A percentile compares a stretch with the other conserved stretches of the same genome.
Conservation (phyloP, 148 eudicot species). For the Agrostemma githago region DNA sequence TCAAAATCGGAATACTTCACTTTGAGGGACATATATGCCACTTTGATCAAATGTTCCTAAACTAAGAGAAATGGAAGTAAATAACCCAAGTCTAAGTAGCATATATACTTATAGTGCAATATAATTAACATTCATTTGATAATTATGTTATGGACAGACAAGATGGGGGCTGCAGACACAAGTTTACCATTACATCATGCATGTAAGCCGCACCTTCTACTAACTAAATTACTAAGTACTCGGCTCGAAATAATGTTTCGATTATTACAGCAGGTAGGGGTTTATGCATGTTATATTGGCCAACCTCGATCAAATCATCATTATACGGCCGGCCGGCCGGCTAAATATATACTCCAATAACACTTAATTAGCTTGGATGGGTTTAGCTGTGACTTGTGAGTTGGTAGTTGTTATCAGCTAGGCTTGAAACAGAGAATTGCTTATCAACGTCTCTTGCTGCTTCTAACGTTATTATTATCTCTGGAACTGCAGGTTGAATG, state of each 20-base stretch:
- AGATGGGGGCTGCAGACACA: not conserved
- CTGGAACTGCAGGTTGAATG: slow-evolving; percentile 30
- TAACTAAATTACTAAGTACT: not conserved
- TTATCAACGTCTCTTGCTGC: slow-evolving; percentile 22
- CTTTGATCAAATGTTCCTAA: slow-evolving; percentile 68
- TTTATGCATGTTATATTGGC: not conserved
- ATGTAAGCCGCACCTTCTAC: not conserved
- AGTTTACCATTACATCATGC: not conserved
- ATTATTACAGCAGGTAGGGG: not conserved
- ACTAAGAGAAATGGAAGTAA: slow-evolving; percentile 21
- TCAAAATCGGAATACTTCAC: not conserved
- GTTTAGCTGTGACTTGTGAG: too few relatives aligned
- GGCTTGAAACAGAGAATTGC: slow-evolving; percentile 33
- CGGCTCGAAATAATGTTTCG: not conserved
- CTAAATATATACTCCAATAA: too few relatives aligned
- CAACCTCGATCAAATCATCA: not conserved
- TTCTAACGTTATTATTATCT: not conserved
- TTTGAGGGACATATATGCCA: slow-evolving; percentile 78
- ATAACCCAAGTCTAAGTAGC: not conserved
- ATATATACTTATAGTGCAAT: not conserved
- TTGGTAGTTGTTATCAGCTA: slow-evolving; percentile 13
- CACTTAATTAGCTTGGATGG: not conserved
- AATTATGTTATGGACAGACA: not conserved
- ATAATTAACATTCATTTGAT: not conserved
- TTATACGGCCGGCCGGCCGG: not conserved